Conservation (phyloP, 2,329 filamentous ascomycete genomes). For the Verticillium tricorpus region DNA sequence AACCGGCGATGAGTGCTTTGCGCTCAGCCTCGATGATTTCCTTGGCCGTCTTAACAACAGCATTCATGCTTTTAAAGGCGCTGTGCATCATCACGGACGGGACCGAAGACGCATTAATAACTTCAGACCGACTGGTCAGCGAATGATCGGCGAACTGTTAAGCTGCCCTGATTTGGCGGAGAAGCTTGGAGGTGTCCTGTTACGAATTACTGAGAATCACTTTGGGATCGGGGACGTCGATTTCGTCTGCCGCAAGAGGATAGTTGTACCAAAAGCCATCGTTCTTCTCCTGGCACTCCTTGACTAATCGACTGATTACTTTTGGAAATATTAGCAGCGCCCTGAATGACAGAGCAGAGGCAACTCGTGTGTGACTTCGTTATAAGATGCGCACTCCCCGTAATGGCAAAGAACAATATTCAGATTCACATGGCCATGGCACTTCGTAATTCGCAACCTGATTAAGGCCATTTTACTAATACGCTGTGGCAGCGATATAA, state of each 20-base stretch:
- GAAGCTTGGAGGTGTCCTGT: not conserved
- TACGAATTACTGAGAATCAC: not conserved
- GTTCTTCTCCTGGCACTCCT: not conserved
- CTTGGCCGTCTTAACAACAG: slow-evolving; percentile 1
- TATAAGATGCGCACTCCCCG: too few relatives aligned
- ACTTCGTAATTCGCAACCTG: too few relatives aligned
- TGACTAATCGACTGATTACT: too few relatives aligned
- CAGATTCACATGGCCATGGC: too few relatives aligned
- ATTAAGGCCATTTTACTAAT: too few relatives aligned
- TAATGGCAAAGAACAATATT: too few relatives aligned
- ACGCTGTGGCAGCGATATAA: too few relatives aligned
- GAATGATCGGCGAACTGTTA: not conserved
- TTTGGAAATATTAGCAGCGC: too few relatives aligned
- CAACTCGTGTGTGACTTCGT: too few relatives aligned
- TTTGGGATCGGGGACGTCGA: not conserved
- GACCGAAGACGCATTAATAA: not conserved
- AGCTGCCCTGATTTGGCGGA: not conserved
- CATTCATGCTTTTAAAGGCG: not conserved
- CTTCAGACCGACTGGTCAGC: not conserved
- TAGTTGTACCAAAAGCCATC: slow-evolving; percentile 2
- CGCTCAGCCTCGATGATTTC: slow-evolving; percentile 2
- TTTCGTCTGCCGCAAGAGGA: not conserved
- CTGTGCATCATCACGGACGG: slow-evolving; percentile 1
- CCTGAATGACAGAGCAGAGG: too few relatives aligned
- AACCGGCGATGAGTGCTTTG: not conserved